Percentiles rank a stretch among this genome's conserved stretches.
These are phyloP conservation scores for Auriscalpium vulgare DNA, from an alignment of 768 basidiomycete species.

Conservation along the genomic window DNA sequence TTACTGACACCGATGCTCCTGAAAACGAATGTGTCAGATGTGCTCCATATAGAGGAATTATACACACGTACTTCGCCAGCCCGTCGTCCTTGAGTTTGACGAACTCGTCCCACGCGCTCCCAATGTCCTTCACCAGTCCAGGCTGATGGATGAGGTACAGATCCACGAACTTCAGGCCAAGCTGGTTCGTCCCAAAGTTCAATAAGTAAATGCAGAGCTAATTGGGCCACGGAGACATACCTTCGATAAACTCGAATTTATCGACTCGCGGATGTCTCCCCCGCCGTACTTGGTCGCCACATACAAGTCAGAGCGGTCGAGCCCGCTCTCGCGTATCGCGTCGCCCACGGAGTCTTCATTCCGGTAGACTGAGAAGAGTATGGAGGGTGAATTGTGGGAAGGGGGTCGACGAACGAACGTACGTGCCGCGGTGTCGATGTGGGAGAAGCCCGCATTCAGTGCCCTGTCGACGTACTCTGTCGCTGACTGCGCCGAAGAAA, in stretches of 20 bases:
- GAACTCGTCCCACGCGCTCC: conserved; percentile 40
- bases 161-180: conserved; percentile 47
- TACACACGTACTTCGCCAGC: conserved; percentile 14
- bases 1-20: conserved; percentile 63
- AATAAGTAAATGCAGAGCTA: background rate
- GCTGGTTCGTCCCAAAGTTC: conserved; percentile 23
- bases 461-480: background rate
- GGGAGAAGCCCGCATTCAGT: background rate
- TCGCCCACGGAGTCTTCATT: conserved; percentile 2
- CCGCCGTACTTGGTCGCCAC: conserved; percentile 34
- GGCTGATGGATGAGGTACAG: conserved; percentile 56
- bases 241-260: conserved; percentile 35
- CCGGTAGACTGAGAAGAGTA: conserved; percentile 1
- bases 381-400: background rate
- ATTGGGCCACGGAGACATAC: conserved; percentile 19
- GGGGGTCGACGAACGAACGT: background rate
- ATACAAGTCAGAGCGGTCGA: conserved; percentile 17
- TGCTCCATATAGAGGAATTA: background rate
- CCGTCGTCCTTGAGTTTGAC: conserved; percentile 37
- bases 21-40: background rate
- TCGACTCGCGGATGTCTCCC: conserved; percentile 27
- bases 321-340: conserved; percentile 1
- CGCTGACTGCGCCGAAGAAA: background rate
- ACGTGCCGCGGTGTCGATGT: background rate
- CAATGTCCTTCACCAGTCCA: conserved; percentile 23